Base-by-base conservation (phyloP, 768 basidiomycete genomes). In the Cubamyces lactineus region DNA sequence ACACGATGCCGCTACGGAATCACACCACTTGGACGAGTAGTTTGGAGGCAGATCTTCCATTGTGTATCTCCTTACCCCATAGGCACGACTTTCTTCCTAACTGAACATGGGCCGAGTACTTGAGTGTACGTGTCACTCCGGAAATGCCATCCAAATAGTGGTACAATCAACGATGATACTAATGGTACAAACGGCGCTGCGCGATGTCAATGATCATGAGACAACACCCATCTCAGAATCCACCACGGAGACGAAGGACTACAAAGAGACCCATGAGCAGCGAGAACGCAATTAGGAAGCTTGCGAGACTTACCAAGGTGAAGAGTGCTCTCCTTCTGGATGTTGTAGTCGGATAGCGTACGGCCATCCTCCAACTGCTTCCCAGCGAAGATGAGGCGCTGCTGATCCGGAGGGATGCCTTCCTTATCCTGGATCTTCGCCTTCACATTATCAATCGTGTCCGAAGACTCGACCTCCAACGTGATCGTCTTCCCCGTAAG, bases 231-330 rank as follows among this genome's bases (percentile, higher is more conserved):
- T 0, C 55, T 79, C 71, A 88, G 61, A 81, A 76, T 62, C 94
- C 94, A 73, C 87, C 86, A 58, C 87, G 87, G 7, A 88, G 80
- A 76, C 86, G 87, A 28, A 87, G 79, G 46, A 89, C 90, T 74
- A 51, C 5, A 51, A 12, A 40, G 47, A 17, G 1, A 1, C n/a
- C n/a, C 28, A 19, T 21, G 9, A 34, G 52, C 62, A 38, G 61
- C 24, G 26, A 7, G 21, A 17, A 24, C 13, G 28, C 40, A 41
- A 15, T 15, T 39, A 7, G 49, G 21, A 1, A 34, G 53, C 12
- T 17, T 21, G 7, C 34, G 23, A 38, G 41, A 34, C 23, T 40
- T 78, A 69, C 81, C 71, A 64, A 73, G 72, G 57, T 73, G 72
- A 28, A 72, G 71, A 17, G 71, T 72, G 38, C 59, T 62, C 66